Percentiles rank a stretch among this genome's conserved stretches.
Conservation (phyloP, 257 asterid genomes). For the Ajuga chamaepitys region DNA sequence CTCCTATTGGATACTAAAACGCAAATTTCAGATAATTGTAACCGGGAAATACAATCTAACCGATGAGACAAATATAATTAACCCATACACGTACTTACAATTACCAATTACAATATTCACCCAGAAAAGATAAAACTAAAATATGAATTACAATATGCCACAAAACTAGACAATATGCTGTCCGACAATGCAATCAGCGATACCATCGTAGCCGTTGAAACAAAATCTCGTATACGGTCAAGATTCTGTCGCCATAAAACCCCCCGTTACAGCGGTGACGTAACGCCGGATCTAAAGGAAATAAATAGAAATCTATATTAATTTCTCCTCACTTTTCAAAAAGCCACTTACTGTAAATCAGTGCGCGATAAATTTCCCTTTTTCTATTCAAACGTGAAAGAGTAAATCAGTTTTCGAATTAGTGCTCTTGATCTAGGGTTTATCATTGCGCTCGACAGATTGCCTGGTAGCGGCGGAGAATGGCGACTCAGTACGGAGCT, state of each 20-base stretch:
- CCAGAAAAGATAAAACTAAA: no score
- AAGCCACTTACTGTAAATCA: conserved; percentile 6
- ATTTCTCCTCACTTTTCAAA: conserved; percentile 6
- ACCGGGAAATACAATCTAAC: no score
- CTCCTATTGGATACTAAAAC: no score
- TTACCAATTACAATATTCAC: no score
- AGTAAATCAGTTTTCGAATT: background rate
- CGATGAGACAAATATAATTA: no score
- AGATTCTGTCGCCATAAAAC: conserved; percentile 7
- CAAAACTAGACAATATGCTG: no score
- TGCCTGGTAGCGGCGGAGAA: conserved; percentile 16
- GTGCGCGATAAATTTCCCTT: conserved; percentile 9
- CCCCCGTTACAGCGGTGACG: conserved; percentile 7
- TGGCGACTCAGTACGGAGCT: conserved; percentile 40
- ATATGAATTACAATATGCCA: no score
- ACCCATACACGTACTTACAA: no score
- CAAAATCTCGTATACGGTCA: conserved; percentile 9
- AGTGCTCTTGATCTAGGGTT: conserved; percentile 35
- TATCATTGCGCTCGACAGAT: conserved; percentile 16
- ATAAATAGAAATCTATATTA: background rate
- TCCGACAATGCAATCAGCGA: conserved; percentile 2
- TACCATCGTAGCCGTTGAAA: conserved; percentile 9
- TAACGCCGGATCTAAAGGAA: conserved; percentile 15
- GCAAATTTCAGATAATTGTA: no score
- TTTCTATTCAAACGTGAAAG: conserved; percentile 13